These are phyloP conservation scores for Cutaneotrichosporon sp. DNA, from an alignment of 1,284 basidiomycete genomes.

Conservation along the genomic window DNA sequence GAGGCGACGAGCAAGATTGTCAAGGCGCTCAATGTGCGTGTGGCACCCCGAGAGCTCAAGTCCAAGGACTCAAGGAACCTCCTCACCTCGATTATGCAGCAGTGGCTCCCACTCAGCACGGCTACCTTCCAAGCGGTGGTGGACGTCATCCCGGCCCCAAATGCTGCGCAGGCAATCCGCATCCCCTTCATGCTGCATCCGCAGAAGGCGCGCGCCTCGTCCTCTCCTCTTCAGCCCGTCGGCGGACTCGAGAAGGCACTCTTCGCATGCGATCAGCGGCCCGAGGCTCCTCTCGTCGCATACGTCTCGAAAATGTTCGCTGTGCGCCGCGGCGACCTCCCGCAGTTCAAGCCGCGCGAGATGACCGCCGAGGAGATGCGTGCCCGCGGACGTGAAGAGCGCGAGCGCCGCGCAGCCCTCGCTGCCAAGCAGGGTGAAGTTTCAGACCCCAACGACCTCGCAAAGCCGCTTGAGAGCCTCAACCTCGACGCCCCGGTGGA, in stretches of 20 bases:
- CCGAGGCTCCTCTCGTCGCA: constrained; percentile 67
- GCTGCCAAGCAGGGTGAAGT: constrained; percentile 37
- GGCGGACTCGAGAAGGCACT: constrained; percentile 80
- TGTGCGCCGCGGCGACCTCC: constrained; percentile 73
- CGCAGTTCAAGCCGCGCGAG: constrained; percentile 74
- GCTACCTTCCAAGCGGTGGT: constrained; percentile 90
- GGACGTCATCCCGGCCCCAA: constrained; percentile 85
- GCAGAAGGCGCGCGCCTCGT: constrained; percentile 55
- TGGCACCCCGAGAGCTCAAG: constrained; percentile 84
- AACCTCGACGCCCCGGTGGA: constrained; percentile 23
- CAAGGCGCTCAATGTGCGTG: constrained; percentile 74
- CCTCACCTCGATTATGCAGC: constrained; percentile 82
- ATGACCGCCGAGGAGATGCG: constrained; percentile 87
- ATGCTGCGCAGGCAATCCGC: constrained; percentile 74
- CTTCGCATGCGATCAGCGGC: constrained; percentile 67
- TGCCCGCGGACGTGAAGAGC: constrained; percentile 63
- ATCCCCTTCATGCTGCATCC: constrained; percentile 94
- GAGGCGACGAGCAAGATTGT: constrained; percentile 91
- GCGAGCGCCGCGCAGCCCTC: constrained; percentile 57
- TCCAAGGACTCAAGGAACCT: constrained; percentile 85
- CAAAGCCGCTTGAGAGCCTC: constrained; percentile 32
- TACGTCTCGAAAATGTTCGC: constrained; percentile 99
- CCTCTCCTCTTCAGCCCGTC: constrained; percentile 58
- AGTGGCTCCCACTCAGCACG: constrained; percentile 94
- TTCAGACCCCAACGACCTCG: constrained; percentile 31